phyloP scores from a whole-genome alignment of 192 early-diverging fungal genomes.

The Podila minutissima region DNA sequence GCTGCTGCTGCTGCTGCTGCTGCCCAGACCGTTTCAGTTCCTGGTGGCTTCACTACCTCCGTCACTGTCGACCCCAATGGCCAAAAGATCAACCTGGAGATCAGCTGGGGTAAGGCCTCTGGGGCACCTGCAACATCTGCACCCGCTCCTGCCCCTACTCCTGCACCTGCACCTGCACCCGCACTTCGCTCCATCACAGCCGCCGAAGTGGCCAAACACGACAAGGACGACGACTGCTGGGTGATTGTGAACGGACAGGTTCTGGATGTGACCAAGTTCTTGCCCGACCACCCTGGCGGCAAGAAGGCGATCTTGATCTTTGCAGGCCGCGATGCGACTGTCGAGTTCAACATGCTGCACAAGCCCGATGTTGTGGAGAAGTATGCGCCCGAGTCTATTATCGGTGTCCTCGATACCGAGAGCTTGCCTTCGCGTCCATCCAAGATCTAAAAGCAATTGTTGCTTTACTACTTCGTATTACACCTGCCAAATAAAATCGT shows the following conservation, averaged over 20 bases:
- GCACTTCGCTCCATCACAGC: slow-evolving; percentile 64
- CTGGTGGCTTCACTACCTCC: slow-evolving; percentile 74
- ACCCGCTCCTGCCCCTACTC: slow-evolving; percentile 45
- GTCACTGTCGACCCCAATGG: slow-evolving; percentile 62
- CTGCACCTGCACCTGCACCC: slow-evolving; percentile 51
- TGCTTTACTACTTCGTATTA: background rate
- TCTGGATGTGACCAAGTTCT: slow-evolving; percentile 80
- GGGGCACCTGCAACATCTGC: slow-evolving; percentile 25
- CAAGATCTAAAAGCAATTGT: slow-evolving; percentile 27
- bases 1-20: slow-evolving; percentile 60
- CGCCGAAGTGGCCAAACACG: slow-evolving; percentile 88
- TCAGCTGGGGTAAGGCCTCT: slow-evolving; percentile 58
- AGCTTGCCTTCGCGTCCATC: slow-evolving; percentile 46
- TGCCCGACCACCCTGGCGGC: slow-evolving; percentile 85
- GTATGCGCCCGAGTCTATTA: slow-evolving; percentile 61
- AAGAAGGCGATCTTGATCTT: slow-evolving; percentile 88
- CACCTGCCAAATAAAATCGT: no score
- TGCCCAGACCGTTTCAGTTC: slow-evolving; percentile 72
- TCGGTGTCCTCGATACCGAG: slow-evolving; percentile 33
- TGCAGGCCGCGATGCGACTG: slow-evolving; percentile 86
- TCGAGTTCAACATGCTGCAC: slow-evolving; percentile 89
- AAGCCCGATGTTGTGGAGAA: slow-evolving; percentile 83
- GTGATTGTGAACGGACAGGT: slow-evolving; percentile 87
- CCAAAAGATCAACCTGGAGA: slow-evolving; percentile 62
- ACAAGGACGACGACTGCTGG: slow-evolving; percentile 85